phyloP scores from a whole-genome alignment of 108 stramenopile genomes.

The Pseudonitzschia pungens region DNA sequence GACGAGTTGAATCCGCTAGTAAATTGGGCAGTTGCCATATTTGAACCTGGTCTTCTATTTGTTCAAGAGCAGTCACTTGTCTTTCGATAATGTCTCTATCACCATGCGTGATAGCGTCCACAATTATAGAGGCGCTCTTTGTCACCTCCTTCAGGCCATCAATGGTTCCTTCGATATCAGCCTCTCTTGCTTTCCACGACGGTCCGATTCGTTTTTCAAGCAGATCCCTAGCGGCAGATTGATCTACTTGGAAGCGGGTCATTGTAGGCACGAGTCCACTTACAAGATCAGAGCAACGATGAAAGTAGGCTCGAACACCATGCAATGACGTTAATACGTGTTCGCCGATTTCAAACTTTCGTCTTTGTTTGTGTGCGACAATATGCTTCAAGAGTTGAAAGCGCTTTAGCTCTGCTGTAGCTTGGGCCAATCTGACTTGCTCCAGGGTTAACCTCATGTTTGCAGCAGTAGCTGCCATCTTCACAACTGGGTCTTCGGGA shows the following conservation, averaged over 20 bases:
- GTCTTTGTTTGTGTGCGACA: conserved; percentile 75
- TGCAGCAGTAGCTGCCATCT: conserved; percentile 56
- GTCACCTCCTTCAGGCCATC: conserved; percentile 51
- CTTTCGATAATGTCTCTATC: conserved; percentile 50
- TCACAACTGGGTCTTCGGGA: conserved; percentile 41
- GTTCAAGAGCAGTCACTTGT: conserved; percentile 56
- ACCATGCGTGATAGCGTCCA: conserved; percentile 61
- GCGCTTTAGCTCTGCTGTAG: conserved; percentile 81
- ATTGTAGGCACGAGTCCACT: conserved; percentile 59
- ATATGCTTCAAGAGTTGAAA: conserved; percentile 80
- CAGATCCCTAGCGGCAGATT: conserved; percentile 48
- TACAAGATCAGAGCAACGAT: conserved; percentile 74
- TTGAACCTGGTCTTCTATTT: conserved; percentile 71
- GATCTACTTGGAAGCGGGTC: conserved; percentile 62
- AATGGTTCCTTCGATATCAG: conserved; percentile 57
- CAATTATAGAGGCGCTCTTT: conserved; percentile 48
- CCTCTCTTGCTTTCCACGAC: conserved; percentile 62
- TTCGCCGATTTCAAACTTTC: conserved; percentile 90
- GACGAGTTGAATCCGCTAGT: conserved; percentile 62
- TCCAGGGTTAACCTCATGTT: conserved; percentile 71
- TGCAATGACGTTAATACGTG: conserved; percentile 66
- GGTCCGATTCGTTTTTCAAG: conserved; percentile 61
- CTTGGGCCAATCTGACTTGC: conserved; percentile 76
- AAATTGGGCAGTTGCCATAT: conserved; percentile 74
- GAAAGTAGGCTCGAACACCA: conserved; percentile 71